Conservation (phyloP, 257 asterid genomes). For the Rubia yunnanensis region DNA sequence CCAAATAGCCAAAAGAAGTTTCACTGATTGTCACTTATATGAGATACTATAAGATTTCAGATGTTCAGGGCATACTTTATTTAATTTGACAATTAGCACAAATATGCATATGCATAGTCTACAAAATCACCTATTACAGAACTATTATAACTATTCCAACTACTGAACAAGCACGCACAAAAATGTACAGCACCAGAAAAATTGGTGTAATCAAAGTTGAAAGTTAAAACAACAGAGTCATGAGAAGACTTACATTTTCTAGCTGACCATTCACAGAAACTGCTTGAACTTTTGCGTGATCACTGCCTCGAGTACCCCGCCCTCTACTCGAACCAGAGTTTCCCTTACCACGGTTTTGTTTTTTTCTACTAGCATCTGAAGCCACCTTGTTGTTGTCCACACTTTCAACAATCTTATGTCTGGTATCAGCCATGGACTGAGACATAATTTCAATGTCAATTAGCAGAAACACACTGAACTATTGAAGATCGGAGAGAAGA, state of each 20-base stretch:
- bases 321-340: slow-evolving; percentile 67
- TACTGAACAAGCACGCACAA: background rate
- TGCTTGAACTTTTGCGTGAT: slow-evolving; percentile 44
- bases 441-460: slow-evolving; percentile 23
- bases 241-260: slow-evolving; percentile 43
- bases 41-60: background rate
- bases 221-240: background rate
- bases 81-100: background rate
- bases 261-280: slow-evolving; percentile 52
- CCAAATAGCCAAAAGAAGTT: too few relatives aligned
- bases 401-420: slow-evolving; percentile 41
- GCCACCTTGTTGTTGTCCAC: slow-evolving; percentile 37
- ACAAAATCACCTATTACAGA: background rate
- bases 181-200: background rate
- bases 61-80: background rate
- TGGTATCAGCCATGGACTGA: slow-evolving; percentile 40
- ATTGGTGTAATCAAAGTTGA: background rate
- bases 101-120: background rate
- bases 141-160: background rate
- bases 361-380: slow-evolving; percentile 55
- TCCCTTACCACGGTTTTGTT: slow-evolving; percentile 71
- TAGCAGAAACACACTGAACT: slow-evolving; percentile 6
- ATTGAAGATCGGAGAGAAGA: background rate
- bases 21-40: background rate
- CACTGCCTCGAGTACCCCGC: slow-evolving; percentile 57